Percentiles rank a stretch among this genome's conserved stretches.
Conservation (phyloP, 2,329 filamentous ascomycete species). For the Mycosphaerella arachidis region DNA sequence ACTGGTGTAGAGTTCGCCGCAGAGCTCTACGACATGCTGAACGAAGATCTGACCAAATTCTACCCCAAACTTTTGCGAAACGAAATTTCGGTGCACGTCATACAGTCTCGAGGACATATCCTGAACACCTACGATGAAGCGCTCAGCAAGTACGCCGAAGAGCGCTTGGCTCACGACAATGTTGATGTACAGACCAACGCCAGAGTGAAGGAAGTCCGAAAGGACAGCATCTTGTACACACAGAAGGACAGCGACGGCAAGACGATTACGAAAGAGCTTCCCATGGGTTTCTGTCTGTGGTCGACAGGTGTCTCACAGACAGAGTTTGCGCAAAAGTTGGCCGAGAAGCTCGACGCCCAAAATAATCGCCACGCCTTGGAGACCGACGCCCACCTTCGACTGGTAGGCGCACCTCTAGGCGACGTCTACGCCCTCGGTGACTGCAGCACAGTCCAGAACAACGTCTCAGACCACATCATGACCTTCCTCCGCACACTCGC, state of each 20-base stretch:
- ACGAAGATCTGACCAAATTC: conserved; percentile 79
- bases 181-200: conserved; percentile 91
- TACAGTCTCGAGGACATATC: conserved; percentile 91
- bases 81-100: conserved; percentile 95
- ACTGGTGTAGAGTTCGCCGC: conserved; percentile 98
- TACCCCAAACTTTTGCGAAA: conserved; percentile 92
- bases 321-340: conserved; percentile 70
- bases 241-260: conserved; percentile 72
- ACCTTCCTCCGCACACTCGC: conserved; percentile 84
- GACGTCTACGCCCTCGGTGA: conserved; percentile 97
- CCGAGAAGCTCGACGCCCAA: conserved; percentile 71
- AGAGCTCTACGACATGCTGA: conserved; percentile 91
- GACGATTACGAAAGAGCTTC: conserved; percentile 82
- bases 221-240: conserved; percentile 82
- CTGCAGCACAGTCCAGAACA: conserved; percentile 96
- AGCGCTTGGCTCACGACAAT: conserved; percentile 83
- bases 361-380: conserved; percentile 89
- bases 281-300: conserved; percentile 95
- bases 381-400: conserved; percentile 85
- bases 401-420: conserved; percentile 82
- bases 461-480: conserved; percentile 84
- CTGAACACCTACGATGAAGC: conserved; percentile 97
- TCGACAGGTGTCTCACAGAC: conserved; percentile 91
- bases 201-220: conserved; percentile 79
- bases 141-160: conserved; percentile 85